Evolutionary conservation across 768 basidiomycete genomes (phyloP).

Genomic region (Trametes meyenii): DNA sequence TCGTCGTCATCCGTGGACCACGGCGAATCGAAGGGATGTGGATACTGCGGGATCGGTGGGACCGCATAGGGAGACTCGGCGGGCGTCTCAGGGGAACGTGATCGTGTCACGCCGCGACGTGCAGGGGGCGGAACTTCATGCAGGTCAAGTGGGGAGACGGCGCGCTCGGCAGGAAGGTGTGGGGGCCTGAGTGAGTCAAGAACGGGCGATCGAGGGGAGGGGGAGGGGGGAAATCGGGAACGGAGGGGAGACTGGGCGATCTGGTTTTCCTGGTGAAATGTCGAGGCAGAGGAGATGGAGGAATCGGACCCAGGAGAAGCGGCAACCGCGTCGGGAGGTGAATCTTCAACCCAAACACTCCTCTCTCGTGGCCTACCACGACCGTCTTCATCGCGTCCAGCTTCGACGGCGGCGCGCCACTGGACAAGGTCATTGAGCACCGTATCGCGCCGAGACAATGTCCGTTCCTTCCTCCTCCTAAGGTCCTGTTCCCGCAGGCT

Average conservation of each 20-base stretch:
- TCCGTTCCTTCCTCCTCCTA: conserved; percentile 38
- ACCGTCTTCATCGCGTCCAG: conserved; percentile 42
- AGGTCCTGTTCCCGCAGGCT: conserved; percentile 29
- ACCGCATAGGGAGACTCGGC: conserved; percentile 23
- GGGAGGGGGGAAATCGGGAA: conserved; percentile 42
- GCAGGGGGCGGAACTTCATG: conserved; percentile 29
- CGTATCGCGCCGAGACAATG: conserved; percentile 46
- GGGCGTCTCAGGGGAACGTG: conserved; percentile 29
- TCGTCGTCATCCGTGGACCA: conserved; percentile 76
- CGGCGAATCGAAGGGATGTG: conserved; percentile 46
- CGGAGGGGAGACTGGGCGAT: conserved; percentile 35
- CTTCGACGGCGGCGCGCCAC: conserved; percentile 57
- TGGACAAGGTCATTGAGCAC: conserved; percentile 51
- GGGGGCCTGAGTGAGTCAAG: neutral
- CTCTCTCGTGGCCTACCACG: conserved; percentile 70
- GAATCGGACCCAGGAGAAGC: conserved; percentile 34
- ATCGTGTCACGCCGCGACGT: conserved; percentile 16
- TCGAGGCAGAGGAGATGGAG: conserved; percentile 27
- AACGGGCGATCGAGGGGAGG: conserved; percentile 39
- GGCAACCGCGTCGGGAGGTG: conserved; percentile 36
- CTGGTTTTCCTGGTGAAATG: conserved; percentile 33
- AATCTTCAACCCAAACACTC: conserved; percentile 39
- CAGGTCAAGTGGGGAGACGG: conserved; percentile 19
- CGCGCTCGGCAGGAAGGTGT: conserved; percentile 4
- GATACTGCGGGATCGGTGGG: conserved; percentile 15